Base-by-base conservation (phyloP, 768 basidiomycete genomes). In the Phanerochaete sordida region DNA sequence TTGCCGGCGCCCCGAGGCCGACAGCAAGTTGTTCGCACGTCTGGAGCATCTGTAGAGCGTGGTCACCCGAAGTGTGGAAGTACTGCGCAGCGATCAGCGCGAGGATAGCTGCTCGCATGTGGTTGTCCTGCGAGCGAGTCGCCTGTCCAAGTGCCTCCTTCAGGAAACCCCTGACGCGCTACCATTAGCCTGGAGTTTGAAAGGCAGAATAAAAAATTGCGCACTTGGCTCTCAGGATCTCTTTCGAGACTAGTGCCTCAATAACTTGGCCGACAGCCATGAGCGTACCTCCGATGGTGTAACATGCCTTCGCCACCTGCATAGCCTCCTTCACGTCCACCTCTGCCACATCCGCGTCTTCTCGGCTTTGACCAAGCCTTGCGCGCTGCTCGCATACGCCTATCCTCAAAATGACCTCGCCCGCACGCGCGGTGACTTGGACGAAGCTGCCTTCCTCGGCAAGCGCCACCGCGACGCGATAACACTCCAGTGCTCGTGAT, bases 21-120 rank as follows among this genome's bases (percentile, higher is more conserved):
- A 84, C 84, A 0, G 85, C 87, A 1, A 92, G 77, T 66, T 86
- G 85, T 66, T 87, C 87, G 48, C 84, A 86, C 2, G 87, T 85
- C 15, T 75, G 76, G 1, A 93, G 72, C 76, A 90, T 87, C 56
- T 78, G 75, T 67, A 79, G 75, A 6, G 90, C 89, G 61, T 91
- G 85, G n/a, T 84, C 83, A 2, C 77, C 77, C 0, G 88, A 81
- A 0, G 90, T 91, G 58, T 90, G 82, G 27, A 88, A 65, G 61
- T 90, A 92, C 62, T 91, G 87, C 27, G 86, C 79, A 1, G 89
- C 79, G 12, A 86, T 80, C 19, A 91, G 77, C 2, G 87, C 83
- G 19, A 92, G 76, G 2, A 91, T 76, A 1, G 90, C 74, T 13
- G 88, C 87, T 9, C 89, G 86, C 21, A 91, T 73, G 67, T 91